phyloP scores from a whole-genome alignment of 352 stramenopile genomes.

The Pythium aquatile region DNA sequence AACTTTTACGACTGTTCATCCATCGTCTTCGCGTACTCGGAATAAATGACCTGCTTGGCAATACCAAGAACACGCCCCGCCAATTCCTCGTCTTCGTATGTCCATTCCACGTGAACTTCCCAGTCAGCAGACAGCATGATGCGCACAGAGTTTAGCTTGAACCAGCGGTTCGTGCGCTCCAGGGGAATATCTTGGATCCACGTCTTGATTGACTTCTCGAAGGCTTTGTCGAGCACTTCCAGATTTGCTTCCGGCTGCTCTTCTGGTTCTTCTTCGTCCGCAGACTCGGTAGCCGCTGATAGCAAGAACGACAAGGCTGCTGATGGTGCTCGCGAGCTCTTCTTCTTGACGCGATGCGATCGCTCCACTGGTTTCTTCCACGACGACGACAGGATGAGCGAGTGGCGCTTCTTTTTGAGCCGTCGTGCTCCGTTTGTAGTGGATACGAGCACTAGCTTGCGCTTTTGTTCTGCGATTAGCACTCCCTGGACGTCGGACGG shows the following conservation, averaged over 20 bases:
- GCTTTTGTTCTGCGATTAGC: constrained; percentile 74
- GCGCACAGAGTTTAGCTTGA: constrained; percentile 72
- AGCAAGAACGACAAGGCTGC: constrained; percentile 81
- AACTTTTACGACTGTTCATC: constrained; percentile 31
- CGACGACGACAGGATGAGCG: constrained; percentile 68
- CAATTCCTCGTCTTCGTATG: constrained; percentile 81
- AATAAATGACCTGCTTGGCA: constrained; percentile 73
- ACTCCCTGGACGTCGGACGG: constrained; percentile 71
- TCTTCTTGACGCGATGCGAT: constrained; percentile 71
- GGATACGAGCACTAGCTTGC: constrained; percentile 79
- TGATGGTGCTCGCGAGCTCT: constrained; percentile 48
- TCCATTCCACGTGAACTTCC: constrained; percentile 84
- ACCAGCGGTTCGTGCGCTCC: constrained; percentile 65
- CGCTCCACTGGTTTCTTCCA: constrained; percentile 80
- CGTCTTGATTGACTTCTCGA: constrained; percentile 46
- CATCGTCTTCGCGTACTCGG: constrained; percentile 55
- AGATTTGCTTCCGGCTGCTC: constrained; percentile 69
- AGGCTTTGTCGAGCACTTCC: constrained; percentile 41
- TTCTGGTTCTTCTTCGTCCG: constrained; percentile 71
- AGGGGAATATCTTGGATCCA: constrained; percentile 64
- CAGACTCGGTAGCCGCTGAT: constrained; percentile 64
- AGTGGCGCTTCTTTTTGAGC: constrained; percentile 88
- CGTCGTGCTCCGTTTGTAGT: constrained; percentile 58
- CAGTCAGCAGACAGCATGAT: constrained; percentile 70
- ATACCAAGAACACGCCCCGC: constrained; percentile 80